Base-by-base conservation (phyloP, 2,329 filamentous ascomycete species). In the Bipolaris victoriae region DNA sequence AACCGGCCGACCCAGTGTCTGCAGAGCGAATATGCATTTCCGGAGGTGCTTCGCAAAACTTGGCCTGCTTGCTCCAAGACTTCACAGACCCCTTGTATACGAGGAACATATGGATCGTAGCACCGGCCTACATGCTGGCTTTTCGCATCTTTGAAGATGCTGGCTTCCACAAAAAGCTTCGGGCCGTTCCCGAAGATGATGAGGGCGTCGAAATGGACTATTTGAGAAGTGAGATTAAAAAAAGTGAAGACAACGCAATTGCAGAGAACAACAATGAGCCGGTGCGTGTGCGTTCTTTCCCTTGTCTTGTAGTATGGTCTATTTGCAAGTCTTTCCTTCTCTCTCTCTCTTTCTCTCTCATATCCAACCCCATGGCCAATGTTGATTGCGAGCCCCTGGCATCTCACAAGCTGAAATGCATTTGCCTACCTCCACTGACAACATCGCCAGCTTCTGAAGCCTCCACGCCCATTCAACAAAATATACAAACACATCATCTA, bases 401-500 rank as follows among this genome's bases (percentile, higher is more conserved):
- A 29, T 26, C 35, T 7, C 9, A 24, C 1, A 5, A 24, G 46
- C 20, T n/a, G 20, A 10, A 24, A 9, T 37, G 15, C 15, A 39
- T 18, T 35, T 18, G 15, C 13, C 24, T 5, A 18, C 33, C 3
- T 16, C 26, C 35, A 55, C 64, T 73, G 50, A 71, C 55, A 5
- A 15, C 11, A 29, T 29, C 11, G 33, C 33, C 62, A 84, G 82
- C 80, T 76, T 48, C 77, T 84, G 66, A 92, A 91, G 71, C 79
- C 81, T 1, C 74, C 80, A 0, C 81, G 84, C 16, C 80, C 85
- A 13, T 83, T 85, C 77, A 84, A 87, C 37, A 96, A 96, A 70
- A 84, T 91, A 53, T 98, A 96, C 79, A 88, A 88, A 52, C 90
- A 97, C 72, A 75, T 97, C 65, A 89, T 99, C 66, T 98, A 98